These are phyloP conservation scores for Schwanniomyces sp. DNA, from an alignment of 805 yeast species.

Conservation along the genomic window DNA sequence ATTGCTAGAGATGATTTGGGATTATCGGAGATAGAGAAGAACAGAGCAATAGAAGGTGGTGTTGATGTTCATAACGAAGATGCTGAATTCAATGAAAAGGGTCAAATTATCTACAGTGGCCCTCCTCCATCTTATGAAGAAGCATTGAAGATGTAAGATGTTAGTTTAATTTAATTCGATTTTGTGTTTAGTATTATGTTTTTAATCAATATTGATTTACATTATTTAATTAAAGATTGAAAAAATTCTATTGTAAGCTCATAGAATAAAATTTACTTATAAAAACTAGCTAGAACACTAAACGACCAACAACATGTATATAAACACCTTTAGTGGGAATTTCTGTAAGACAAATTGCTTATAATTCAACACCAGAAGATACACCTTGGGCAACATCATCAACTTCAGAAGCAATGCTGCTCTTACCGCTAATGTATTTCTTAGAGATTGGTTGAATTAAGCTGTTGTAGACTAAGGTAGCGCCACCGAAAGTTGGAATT, in stretches of 20 bases:
- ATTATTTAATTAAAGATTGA: background rate
- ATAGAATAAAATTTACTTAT: background rate
- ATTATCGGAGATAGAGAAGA: constrained; percentile 57
- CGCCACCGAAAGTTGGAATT: constrained; percentile 87
- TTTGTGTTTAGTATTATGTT: background rate
- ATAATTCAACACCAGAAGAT: constrained; percentile 25
- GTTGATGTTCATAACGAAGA: constrained; percentile 57
- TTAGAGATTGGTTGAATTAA: constrained; percentile 67
- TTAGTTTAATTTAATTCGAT: background rate
- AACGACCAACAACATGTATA: too few relatives aligned
- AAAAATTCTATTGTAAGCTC: background rate
- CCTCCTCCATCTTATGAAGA: constrained; percentile 72
- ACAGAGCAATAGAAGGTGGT: constrained; percentile 52
- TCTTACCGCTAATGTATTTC: constrained; percentile 31
- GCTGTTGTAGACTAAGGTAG: constrained; percentile 63
- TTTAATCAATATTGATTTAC: background rate
- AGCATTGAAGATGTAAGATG: constrained; percentile 34
- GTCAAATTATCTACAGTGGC: constrained; percentile 51
- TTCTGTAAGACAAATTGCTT: background rate
- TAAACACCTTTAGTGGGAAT: too few relatives aligned
- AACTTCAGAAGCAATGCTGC: constrained; percentile 40
- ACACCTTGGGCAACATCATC: constrained; percentile 49
- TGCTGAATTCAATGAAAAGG: constrained; percentile 60
- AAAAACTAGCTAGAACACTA: background rate
- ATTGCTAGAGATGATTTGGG: constrained; percentile 69